Percentiles rank a stretch among this genome's conserved stretches.
Conservation (phyloP, 768 basidiomycete genomes). For the Kwoniella bestiolae region DNA sequence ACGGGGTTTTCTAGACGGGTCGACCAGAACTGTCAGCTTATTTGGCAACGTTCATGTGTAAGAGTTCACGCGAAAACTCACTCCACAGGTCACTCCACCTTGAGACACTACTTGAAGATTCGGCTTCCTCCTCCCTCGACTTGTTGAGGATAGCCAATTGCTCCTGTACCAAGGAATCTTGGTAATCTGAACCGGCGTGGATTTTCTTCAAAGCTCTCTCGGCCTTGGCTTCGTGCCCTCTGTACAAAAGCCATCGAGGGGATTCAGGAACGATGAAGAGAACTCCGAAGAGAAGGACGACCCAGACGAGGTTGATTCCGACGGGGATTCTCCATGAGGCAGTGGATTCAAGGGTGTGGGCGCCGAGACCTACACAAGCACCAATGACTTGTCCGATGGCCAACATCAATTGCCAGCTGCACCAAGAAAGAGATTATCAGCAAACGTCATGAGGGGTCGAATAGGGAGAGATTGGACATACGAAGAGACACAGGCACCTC, state of each 20-base stretch:
- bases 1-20: constrained; percentile 30
- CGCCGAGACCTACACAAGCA: constrained; percentile 55
- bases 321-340: constrained; percentile 51
- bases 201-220: constrained; percentile 44
- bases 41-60: too few species aligned
- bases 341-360: constrained; percentile 36
- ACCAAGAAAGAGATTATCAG: background rate
- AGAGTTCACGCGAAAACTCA: constrained; percentile 17
- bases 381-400: constrained; percentile 58
- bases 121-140: constrained; percentile 47
- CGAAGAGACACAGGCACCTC: constrained; percentile 53
- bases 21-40: background rate
- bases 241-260: constrained; percentile 54
- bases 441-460: too few species aligned
- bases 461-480: too few species aligned
- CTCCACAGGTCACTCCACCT: constrained; percentile 50
- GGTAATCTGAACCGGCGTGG: constrained; percentile 42
- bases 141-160: constrained; percentile 48
- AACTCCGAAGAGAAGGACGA: constrained; percentile 40
- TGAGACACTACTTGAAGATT: constrained; percentile 36
- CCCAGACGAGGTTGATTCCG: constrained; percentile 54
- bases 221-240: constrained; percentile 52
- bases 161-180: constrained; percentile 45
- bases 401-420: constrained; percentile 55
- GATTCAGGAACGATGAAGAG: constrained; percentile 53